phyloP scores from a whole-genome alignment of 1,139 yeast species.

The Yamadazyma siamensis region DNA sequence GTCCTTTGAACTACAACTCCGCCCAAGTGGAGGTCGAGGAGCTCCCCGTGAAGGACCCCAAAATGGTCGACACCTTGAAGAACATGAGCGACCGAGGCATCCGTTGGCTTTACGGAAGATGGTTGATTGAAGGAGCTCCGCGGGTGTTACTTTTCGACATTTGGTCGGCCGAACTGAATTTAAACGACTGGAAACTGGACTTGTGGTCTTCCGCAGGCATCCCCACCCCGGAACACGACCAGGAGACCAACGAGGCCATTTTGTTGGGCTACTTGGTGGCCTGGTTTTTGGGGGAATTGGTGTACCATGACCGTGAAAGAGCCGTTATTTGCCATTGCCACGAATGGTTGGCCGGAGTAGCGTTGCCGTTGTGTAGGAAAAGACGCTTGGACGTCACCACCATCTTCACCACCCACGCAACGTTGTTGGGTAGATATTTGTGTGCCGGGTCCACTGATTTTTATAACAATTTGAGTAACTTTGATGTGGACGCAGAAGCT shows the following conservation, averaged over 20 bases:
- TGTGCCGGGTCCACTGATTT: conserved; percentile 97
- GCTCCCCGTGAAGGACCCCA: conserved; percentile 63
- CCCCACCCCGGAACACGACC: conserved; percentile 88
- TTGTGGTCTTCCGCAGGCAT: conserved; percentile 89
- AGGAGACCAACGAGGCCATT: conserved; percentile 89
- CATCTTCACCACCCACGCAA: conserved; percentile 96
- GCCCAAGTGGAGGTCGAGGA: conserved; percentile 95
- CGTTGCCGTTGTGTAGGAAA: conserved; percentile 87
- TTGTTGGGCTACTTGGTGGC: conserved; percentile 90
- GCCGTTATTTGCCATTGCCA: conserved; percentile 95
- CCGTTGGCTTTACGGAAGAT: conserved; percentile 82
- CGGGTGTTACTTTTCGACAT: conserved; percentile 85
- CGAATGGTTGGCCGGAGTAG: conserved; percentile 98
- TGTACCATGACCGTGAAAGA: conserved; percentile 72
- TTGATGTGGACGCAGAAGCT: conserved; percentile 97
- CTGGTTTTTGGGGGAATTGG: conserved; percentile 95
- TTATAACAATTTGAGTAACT: conserved; percentile 83
- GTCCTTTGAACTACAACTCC: conserved; percentile 76
- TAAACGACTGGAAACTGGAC: conserved; percentile 93
- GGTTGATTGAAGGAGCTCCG: conserved; percentile 98
- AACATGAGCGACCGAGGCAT: conserved; percentile 82
- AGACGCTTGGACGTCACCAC: conserved; percentile 92
- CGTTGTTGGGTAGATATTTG: conserved; percentile 87
- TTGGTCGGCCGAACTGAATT: conserved; percentile 62
- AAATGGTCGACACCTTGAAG: conserved; percentile 59